A percentile compares a stretch with the other conserved stretches of the same genome.
Conservation (phyloP, 331 rosid genomes). For the Stylosanthes scabra region DNA sequence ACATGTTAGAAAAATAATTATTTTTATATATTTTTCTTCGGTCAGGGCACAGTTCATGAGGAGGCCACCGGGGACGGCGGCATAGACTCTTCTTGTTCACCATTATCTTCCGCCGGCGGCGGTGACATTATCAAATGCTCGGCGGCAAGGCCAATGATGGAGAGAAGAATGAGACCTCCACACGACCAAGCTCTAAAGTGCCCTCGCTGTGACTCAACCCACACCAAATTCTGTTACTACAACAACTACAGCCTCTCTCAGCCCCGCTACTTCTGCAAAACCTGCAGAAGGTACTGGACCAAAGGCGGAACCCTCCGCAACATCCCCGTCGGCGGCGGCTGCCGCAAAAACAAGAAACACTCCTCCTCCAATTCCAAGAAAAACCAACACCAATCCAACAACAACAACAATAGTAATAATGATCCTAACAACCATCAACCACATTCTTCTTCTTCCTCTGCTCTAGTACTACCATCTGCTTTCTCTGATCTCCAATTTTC, state of each 20-base stretch:
- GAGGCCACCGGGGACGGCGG: constrained; percentile 28
- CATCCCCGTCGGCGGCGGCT: constrained; percentile 86
- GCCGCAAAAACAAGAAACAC: constrained; percentile 78
- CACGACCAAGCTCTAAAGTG: constrained; percentile 75
- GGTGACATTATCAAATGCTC: constrained; percentile 73
- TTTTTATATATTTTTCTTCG: no score
- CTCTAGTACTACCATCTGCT: constrained; percentile 36
- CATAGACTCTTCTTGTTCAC: constrained; percentile 59
- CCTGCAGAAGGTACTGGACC: constrained; percentile 88
- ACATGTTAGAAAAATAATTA: no score
- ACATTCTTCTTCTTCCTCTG: constrained; percentile 38
- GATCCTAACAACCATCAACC: constrained; percentile 10
- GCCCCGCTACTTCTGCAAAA: constrained; percentile 88
- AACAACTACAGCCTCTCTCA: constrained; percentile 88
- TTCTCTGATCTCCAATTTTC: constrained; percentile 65
- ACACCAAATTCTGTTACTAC: constrained; percentile 88
- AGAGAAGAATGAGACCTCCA: constrained; percentile 72
- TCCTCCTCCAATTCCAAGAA: constrained; percentile 53
- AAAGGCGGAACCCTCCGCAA: constrained; percentile 84
- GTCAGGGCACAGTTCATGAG: constrained; percentile 62
- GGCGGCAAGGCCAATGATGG: constrained; percentile 65
- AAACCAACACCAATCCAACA: constrained; percentile 23
- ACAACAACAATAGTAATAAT: constrained; percentile 35
- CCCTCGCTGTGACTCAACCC: constrained; percentile 83
- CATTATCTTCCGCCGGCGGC: constrained; percentile 53